Evolutionary conservation across 805 yeast species (phyloP).

Genomic region (Yarrowia sp.): DNA sequence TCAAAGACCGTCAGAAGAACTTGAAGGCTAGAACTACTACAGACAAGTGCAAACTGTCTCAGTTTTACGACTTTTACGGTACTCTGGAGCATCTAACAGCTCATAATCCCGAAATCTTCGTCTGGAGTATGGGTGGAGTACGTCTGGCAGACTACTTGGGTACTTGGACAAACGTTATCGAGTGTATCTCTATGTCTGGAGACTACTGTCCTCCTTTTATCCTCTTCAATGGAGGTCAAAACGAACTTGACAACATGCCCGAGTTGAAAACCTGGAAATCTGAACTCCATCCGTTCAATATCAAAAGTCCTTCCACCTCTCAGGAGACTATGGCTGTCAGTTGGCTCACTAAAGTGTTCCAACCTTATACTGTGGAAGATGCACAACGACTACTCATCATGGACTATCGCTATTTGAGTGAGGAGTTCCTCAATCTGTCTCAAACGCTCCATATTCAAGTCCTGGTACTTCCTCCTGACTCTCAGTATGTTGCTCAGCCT

Average conservation of each 20-base stretch:
- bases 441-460: no score
- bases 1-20: no score
- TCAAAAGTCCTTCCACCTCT: neutral
- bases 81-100: no score
- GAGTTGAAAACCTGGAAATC: neutral
- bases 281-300: neutral
- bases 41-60: no score
- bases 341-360: no score
- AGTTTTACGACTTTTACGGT: no score
- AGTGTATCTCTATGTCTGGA: neutral
- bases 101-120: no score
- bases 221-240: neutral
- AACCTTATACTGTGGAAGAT: no score
- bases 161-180: neutral
- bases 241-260: neutral
- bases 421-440: no score
- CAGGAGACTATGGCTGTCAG: neutral
- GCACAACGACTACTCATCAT: no score
- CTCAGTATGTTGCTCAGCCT: neutral
- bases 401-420: no score
- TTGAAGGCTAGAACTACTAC: no score
- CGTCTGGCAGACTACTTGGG: neutral
- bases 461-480: neutral
- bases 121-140: neutral
- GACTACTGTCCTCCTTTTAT: neutral